Conservation (phyloP, 768 basidiomycete species). For the Mycena kentingensis region DNA sequence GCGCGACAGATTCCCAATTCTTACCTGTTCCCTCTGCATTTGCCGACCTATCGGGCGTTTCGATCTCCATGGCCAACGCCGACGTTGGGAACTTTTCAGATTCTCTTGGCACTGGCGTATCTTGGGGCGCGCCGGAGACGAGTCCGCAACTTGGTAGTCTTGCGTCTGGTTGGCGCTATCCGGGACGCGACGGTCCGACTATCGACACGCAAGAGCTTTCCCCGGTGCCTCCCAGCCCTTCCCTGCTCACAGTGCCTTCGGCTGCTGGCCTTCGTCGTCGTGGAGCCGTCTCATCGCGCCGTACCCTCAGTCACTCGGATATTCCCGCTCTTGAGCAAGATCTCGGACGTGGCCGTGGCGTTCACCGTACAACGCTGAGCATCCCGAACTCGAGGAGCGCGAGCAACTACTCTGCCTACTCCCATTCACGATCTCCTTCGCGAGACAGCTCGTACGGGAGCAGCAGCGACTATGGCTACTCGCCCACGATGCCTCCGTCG, state of each 20-base stretch:
- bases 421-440: no score
- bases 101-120: slow-evolving; percentile 10
- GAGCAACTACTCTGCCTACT: slow-evolving; percentile 14
- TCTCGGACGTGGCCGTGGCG: slow-evolving; percentile 19
- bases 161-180: slow-evolving; percentile 8
- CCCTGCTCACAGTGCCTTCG: slow-evolving; percentile 21
- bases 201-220: slow-evolving; percentile 1
- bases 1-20: slow-evolving; percentile 12
- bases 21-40: slow-evolving; percentile 1
- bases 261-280: slow-evolving; percentile 15
- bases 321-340: slow-evolving; percentile 12
- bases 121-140: slow-evolving; percentile 16
- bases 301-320: slow-evolving; percentile 16
- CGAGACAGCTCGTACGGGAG: no score
- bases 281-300: slow-evolving; percentile 10
- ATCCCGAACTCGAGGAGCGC: slow-evolving; percentile 19
- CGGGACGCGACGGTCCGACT: background rate
- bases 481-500: slow-evolving; percentile 11
- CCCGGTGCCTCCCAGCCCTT: slow-evolving; percentile 11
- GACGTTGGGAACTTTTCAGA: background rate
- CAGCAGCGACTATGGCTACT: background rate
- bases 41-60: background rate
- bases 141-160: slow-evolving; percentile 2
- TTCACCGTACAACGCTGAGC: slow-evolving; percentile 17
- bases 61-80: slow-evolving; percentile 8